phyloP scores from a whole-genome alignment of 73 alveolate genomes.

The Uronychia setigera region DNA sequence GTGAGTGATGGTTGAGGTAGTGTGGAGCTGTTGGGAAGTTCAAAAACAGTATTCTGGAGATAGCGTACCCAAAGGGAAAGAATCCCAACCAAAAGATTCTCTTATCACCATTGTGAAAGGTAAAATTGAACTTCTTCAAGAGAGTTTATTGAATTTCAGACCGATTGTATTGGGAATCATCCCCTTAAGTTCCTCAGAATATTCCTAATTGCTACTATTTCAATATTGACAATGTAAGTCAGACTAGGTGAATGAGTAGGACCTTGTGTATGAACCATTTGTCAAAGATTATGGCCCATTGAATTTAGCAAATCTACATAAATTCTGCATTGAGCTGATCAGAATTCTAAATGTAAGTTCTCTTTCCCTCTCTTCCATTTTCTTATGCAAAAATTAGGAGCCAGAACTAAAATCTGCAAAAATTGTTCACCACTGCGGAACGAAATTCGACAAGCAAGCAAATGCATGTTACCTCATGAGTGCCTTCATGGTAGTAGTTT shows the following conservation, averaged over 20 bases:
- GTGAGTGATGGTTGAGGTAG: no score
- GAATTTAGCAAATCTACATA: constrained; percentile 45
- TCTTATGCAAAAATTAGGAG: constrained; percentile 17
- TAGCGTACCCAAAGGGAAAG: no score
- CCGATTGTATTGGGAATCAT: not conserved
- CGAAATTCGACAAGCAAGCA: constrained; percentile 74
- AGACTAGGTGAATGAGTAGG: constrained; percentile 1
- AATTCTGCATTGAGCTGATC: constrained; percentile 46
- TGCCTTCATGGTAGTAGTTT: constrained; percentile 75
- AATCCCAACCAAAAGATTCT: no score
- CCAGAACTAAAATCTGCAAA: not conserved
- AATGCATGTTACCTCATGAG: constrained; percentile 89
- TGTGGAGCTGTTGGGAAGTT: no score
- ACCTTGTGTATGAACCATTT: constrained; percentile 15
- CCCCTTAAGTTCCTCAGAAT: not conserved
- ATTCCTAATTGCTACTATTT: not conserved
- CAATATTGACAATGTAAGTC: not conserved
- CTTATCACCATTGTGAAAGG: not conserved
- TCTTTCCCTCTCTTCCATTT: no score
- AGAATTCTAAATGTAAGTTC: constrained; percentile 18
- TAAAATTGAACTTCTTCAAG: not conserved
- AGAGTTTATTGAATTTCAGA: not conserved
- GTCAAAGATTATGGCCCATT: constrained; percentile 60
- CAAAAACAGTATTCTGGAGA: no score
- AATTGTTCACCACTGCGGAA: constrained; percentile 72